phyloP scores from a whole-genome alignment of 768 basidiomycete species.

The Kwoniella mangroviensis region DNA sequence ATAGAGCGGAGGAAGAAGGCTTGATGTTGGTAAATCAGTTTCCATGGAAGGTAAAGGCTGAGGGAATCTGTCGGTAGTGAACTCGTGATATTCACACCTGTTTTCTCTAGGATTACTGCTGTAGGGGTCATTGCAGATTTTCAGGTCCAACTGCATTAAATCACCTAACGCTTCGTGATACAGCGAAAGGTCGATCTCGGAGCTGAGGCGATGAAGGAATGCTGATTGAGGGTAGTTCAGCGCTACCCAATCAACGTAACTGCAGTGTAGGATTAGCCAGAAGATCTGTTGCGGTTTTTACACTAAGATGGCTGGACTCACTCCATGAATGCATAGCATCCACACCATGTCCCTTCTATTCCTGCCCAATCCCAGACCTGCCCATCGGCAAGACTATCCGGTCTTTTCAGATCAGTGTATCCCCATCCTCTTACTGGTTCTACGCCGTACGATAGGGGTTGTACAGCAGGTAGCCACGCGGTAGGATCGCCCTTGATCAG shows the following conservation, averaged over 20 bases:
- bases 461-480: constrained; percentile 39
- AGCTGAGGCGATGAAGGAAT: constrained; percentile 17
- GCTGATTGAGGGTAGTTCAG: constrained; percentile 41
- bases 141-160: constrained; percentile 42
- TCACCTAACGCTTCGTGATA: constrained; percentile 52
- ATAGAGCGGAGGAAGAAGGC: constrained; percentile 44
- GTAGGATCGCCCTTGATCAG: constrained; percentile 37
- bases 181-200: constrained; percentile 35
- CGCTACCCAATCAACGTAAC: constrained; percentile 49
- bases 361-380: constrained; percentile 55
- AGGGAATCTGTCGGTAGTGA: background rate
- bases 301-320: constrained; percentile 17
- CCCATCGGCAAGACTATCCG: constrained; percentile 29
- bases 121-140: constrained; percentile 25
- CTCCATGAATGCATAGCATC: constrained; percentile 57
- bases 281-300: background rate
- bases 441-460: constrained; percentile 42
- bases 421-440: constrained; percentile 44
- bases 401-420: constrained; percentile 35
- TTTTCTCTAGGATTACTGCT: constrained; percentile 2
- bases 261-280: constrained; percentile 1
- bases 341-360: constrained; percentile 49
- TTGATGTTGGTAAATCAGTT: constrained; percentile 36
- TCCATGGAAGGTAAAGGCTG: constrained; percentile 24
- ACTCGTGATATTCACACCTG: constrained; percentile 1